A percentile compares a stretch with the other conserved stretches of the same genome.
These are phyloP conservation scores for Hypoxylon rubiginosum DNA, from an alignment of 2,329 filamentous ascomycete species.

Conservation along the genomic window DNA sequence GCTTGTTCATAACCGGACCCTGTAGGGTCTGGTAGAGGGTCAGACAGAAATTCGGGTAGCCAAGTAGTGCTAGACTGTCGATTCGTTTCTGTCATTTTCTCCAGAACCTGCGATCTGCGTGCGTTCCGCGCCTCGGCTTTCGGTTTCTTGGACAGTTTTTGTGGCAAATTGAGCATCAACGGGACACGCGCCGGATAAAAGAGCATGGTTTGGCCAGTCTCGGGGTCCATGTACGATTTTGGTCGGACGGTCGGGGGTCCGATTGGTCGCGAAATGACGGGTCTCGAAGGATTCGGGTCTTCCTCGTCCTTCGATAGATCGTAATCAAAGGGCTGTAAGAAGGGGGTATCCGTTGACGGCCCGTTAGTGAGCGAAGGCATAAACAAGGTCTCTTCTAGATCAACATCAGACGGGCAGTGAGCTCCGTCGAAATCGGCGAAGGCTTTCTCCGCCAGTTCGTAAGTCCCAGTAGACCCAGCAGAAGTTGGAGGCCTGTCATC, in stretches of 20 bases:
- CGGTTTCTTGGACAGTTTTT: slow-evolving; percentile 82
- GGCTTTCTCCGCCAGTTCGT: slow-evolving; percentile 73
- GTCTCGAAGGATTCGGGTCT: slow-evolving; percentile 40
- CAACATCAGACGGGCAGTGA: slow-evolving; percentile 73
- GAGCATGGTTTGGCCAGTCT: slow-evolving; percentile 84
- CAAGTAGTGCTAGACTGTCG: slow-evolving; percentile 51
- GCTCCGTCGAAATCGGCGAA: slow-evolving; percentile 88
- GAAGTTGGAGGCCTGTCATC: slow-evolving; percentile 61
- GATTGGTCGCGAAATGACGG: slow-evolving; percentile 53
- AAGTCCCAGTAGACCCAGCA: slow-evolving; percentile 70
- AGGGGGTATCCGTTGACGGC: slow-evolving; percentile 37
- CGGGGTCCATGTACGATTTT: slow-evolving; percentile 72
- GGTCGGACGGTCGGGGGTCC: slow-evolving; percentile 54
- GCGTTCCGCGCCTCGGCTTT: slow-evolving; percentile 74
- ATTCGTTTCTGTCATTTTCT: slow-evolving; percentile 66
- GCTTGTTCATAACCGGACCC: slow-evolving; percentile 41
- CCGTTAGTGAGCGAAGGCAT: slow-evolving; percentile 46
- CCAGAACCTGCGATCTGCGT: slow-evolving; percentile 80
- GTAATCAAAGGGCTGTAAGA: slow-evolving; percentile 43
- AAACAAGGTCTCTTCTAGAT: slow-evolving; percentile 47
- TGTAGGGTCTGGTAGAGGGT: slow-evolving; percentile 51
- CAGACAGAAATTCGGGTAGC: slow-evolving; percentile 50
- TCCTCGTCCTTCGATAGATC: slow-evolving; percentile 37
- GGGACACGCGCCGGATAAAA: slow-evolving; percentile 97
- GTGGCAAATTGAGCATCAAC: slow-evolving; percentile 91